Conservation (phyloP, 371 early-diverging fungal genomes). For the Rhizopus microsporus region DNA sequence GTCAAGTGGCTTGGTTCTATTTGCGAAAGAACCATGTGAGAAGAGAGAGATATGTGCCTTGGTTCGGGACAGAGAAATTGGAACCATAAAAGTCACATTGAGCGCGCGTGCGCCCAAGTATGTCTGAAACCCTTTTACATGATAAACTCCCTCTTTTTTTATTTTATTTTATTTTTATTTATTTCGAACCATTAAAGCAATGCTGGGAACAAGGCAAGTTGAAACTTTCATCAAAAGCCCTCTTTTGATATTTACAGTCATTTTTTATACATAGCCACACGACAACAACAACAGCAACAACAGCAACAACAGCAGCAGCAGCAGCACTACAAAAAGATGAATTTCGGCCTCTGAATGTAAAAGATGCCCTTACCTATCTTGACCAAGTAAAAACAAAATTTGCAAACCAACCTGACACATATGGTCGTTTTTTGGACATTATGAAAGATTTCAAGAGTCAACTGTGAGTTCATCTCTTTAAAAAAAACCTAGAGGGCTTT, state of each 20-base stretch:
- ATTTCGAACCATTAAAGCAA: neutral
- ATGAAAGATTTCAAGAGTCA: slow-evolving; percentile 99
- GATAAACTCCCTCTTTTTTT: neutral
- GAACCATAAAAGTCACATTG: neutral
- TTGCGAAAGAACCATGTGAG: no score
- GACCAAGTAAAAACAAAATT: slow-evolving; percentile 97
- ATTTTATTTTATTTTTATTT: neutral
- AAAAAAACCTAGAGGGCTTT: neutral
- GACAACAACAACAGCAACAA: no score
- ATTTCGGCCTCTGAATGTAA: slow-evolving; percentile 55
- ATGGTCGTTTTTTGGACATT: slow-evolving; percentile 96
- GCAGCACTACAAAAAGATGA: slow-evolving; percentile 13
- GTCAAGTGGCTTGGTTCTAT: no score
- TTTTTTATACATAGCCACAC: no score
- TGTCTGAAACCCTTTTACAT: neutral
- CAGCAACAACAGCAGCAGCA: neutral
- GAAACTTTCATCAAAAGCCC: neutral
- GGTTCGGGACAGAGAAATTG: neutral
- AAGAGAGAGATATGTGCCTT: no score
- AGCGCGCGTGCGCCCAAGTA: neutral
- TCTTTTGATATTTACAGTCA: neutral
- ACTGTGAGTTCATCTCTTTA: slow-evolving; percentile 48
- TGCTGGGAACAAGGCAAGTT: neutral
- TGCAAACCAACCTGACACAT: slow-evolving; percentile 87
- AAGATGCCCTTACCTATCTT: slow-evolving; percentile 95